Percentiles rank a stretch among this genome's conserved stretches.
These are phyloP conservation scores for Helichrysum umbraculigerum DNA, from an alignment of 129 eudicot genomes.

Conservation along the genomic window DNA sequence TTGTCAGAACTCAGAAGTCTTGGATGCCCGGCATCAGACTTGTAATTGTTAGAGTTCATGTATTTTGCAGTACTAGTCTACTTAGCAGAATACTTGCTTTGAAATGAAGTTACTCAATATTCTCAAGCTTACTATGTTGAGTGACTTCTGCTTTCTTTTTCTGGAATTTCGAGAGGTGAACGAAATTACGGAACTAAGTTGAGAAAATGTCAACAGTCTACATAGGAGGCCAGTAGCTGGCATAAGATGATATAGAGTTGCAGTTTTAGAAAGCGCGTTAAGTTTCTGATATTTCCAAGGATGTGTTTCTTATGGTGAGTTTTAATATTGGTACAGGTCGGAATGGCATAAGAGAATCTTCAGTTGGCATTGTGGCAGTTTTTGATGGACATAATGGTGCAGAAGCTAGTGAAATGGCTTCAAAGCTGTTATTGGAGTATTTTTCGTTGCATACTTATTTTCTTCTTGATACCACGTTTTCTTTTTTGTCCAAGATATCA, in stretches of 20 bases:
- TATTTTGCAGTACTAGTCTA: not conserved
- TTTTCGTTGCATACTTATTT: slow-evolving; percentile 76
- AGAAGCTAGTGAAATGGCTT: slow-evolving; percentile 97
- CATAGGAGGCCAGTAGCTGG: not conserved
- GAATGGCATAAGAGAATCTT: slow-evolving; percentile 58
- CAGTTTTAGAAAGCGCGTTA: not conserved
- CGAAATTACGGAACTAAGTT: slow-evolving; percentile 1
- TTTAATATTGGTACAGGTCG: slow-evolving; percentile 49
- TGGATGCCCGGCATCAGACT: too few relatives aligned
- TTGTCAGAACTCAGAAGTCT: too few relatives aligned
- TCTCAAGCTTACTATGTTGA: not conserved
- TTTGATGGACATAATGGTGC: slow-evolving; percentile 99
- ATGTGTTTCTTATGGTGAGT: slow-evolving; percentile 20
- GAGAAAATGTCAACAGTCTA: slow-evolving; percentile 5
- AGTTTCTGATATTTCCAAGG: not conserved
- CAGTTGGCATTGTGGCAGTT: slow-evolving; percentile 83
- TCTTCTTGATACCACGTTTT: slow-evolving; percentile 79
- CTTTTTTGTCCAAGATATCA: slow-evolving; percentile 52
- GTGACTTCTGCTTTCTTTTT: slow-evolving; percentile 11
- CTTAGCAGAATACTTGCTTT: not conserved
- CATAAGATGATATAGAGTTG: not conserved
- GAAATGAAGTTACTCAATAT: not conserved
- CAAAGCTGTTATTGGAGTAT: slow-evolving; percentile 77
- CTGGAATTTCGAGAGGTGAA: not conserved
- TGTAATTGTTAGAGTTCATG: not conserved